Percentiles rank a stretch among this genome's conserved stretches.
Evolutionary conservation across 495 filamentous ascomycete genomes (phyloP).

Genomic region (Evernia prunastri): DNA sequence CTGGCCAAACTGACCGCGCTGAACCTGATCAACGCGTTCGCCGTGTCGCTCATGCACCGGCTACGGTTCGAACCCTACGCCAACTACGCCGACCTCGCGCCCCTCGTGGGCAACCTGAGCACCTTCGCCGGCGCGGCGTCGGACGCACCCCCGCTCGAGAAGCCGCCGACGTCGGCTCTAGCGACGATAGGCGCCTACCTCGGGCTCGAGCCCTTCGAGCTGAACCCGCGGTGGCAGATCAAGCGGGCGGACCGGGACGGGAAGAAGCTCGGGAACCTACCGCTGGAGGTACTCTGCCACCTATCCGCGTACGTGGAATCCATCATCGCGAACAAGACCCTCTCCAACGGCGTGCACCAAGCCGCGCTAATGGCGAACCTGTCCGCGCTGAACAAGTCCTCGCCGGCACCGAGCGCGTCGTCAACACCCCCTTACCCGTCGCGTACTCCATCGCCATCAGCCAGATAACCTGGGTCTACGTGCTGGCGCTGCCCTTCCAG

Average conservation of each 20-base stretch:
- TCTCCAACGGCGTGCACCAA: slow-evolving; percentile 44
- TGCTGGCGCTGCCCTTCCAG: slow-evolving; percentile 79
- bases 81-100: slow-evolving; percentile 60
- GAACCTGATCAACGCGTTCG: slow-evolving; percentile 75
- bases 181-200: slow-evolving; percentile 61
- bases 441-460: slow-evolving; percentile 81
- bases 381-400: slow-evolving; percentile 63
- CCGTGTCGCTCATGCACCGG: slow-evolving; percentile 71
- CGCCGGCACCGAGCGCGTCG: slow-evolving; percentile 69
- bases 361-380: slow-evolving; percentile 39
- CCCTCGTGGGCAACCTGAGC: slow-evolving; percentile 53
- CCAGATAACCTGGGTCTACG: slow-evolving; percentile 85
- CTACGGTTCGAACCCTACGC: slow-evolving; percentile 85
- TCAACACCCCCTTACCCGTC: slow-evolving; percentile 76
- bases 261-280: slow-evolving; percentile 64
- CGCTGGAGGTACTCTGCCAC: slow-evolving; percentile 70
- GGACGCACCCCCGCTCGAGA: slow-evolving; percentile 38
- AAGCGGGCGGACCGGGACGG: slow-evolving; percentile 55
- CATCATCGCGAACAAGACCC: slow-evolving; percentile 46
- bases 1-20: slow-evolving; percentile 68
- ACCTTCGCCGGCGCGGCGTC: slow-evolving; percentile 68
- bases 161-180: slow-evolving; percentile 44
- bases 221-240: slow-evolving; percentile 66
- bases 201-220: slow-evolving; percentile 61
- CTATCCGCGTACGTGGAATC: slow-evolving; percentile 60